These are phyloP conservation scores for Malus fusca DNA, from an alignment of 306 rosid genomes.

Conservation along the genomic window DNA sequence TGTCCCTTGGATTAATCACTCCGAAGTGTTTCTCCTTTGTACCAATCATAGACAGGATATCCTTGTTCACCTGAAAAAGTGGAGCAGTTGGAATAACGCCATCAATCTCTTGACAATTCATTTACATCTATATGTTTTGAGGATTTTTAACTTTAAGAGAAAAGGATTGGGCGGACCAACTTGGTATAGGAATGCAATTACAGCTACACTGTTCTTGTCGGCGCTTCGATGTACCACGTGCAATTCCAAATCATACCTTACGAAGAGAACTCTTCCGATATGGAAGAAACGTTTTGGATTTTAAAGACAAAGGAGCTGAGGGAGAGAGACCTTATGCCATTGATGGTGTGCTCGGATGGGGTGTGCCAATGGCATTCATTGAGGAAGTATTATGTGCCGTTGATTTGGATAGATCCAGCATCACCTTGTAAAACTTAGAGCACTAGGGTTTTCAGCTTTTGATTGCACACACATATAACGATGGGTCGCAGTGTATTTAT, in stretches of 20 bases:
- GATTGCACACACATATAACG: no score
- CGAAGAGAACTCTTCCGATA: not conserved
- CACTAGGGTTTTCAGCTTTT: no score
- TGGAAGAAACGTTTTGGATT: not conserved
- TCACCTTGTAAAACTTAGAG: no score
- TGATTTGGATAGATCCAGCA: slow-evolving; percentile 29
- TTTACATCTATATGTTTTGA: not conserved
- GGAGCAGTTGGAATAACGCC: not conserved
- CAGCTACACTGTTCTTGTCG: slow-evolving; percentile 12
- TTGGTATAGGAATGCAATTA: slow-evolving; percentile 20
- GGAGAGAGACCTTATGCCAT: slow-evolving; percentile 25
- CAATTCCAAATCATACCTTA: slow-evolving; percentile 31
- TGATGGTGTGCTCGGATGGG: slow-evolving; percentile 29
- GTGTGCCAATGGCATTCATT: slow-evolving; percentile 32
- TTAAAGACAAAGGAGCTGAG: not conserved
- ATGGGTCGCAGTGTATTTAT: no score
- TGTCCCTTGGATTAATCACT: slow-evolving; percentile 18
- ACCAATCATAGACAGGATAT: slow-evolving; percentile 4
- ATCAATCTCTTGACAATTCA: not conserved
- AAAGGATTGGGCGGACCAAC: slow-evolving; percentile 22
- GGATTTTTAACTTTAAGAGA: slow-evolving; percentile 20
- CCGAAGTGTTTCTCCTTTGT: slow-evolving; percentile 31
- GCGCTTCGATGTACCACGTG: slow-evolving; percentile 28
- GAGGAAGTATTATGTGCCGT: slow-evolving; percentile 17
- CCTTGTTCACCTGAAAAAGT: slow-evolving; percentile 13